Conservation (phyloP, 1,139 yeast genomes). For the Arxiozyma slooffiae region DNA sequence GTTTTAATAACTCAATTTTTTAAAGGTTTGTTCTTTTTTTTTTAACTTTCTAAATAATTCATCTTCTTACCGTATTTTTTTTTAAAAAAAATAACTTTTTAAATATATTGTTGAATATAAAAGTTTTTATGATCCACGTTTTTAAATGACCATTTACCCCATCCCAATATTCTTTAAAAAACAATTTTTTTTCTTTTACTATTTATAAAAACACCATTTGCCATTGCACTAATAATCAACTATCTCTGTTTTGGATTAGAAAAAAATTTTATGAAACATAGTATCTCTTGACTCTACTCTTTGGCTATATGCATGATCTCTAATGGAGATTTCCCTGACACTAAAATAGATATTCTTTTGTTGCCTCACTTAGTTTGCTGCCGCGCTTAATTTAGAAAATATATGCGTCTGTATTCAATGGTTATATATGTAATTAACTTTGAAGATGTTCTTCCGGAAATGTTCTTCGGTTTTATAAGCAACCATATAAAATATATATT, state of each 20-base stretch:
- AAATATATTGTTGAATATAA: slow-evolving; percentile 33
- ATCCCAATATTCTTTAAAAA: slow-evolving; percentile 88
- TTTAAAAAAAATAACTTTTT: no score
- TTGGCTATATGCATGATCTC: slow-evolving; percentile 86
- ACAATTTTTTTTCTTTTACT: no score
- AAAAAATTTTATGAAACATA: slow-evolving; percentile 66
- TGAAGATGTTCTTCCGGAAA: no score
- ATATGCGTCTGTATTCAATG: no score
- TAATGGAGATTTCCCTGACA: slow-evolving; percentile 70
- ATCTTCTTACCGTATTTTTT: no score
- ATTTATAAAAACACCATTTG: slow-evolving; percentile 53
- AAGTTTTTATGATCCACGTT: slow-evolving; percentile 26
- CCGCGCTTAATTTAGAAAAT: slow-evolving; percentile 82
- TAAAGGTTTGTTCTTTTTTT: not conserved
- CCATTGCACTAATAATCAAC: slow-evolving; percentile 81
- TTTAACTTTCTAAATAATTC: not conserved
- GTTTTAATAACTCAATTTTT: not conserved
- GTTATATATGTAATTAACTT: no score
- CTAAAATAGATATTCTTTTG: slow-evolving; percentile 57
- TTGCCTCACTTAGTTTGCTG: slow-evolving; percentile 83
- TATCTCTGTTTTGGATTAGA: slow-evolving; percentile 84
- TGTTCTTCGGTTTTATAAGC: no score
- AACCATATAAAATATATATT: no score
- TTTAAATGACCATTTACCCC: slow-evolving; percentile 85
- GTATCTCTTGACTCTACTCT: slow-evolving; percentile 64